Evolutionary conservation across 2,329 filamentous ascomycete species (phyloP), one percentile per base, ranked within the genome.

Genomic region (Cadophora gregata): DNA sequence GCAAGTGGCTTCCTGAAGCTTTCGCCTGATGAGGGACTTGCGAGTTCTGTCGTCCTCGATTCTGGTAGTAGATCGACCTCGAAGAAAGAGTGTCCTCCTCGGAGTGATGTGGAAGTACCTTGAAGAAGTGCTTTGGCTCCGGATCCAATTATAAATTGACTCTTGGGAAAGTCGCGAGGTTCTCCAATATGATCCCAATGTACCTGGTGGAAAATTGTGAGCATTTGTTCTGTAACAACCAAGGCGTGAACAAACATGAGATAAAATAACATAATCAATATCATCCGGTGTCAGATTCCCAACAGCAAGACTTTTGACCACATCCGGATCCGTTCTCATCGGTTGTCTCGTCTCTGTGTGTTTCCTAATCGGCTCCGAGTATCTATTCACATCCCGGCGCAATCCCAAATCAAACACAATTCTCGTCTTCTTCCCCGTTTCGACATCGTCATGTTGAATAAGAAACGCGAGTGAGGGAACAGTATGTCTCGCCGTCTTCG

Each of bases 171-270:
- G 70, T 86, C 84, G 2, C 78, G 75, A 0, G 85, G 83, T 3
- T 84, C 85, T 25, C 85, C 86, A 38, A 84, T 79, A 67, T 88
- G 86, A 70, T 88, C 85, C 79, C 83, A 87, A 70, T 88, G 85
- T 0, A 68, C 63, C 65, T 67, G 12, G 38, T 16, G n/a, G 14
- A 24, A 3, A 47, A 45, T 19, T 21, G 31, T 62, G n/a, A 62
- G 45, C 25, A 12, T 27, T 16, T 24, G 19, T 36, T 3, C n/a
- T 21, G 24, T 4, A 1, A 42, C 14, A 19, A 50, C 16, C 12
- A 33, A n/a, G 21, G 24, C 3, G 31, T 16, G 25, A 16, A 55
- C n/a, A 21, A 58, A 84, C 79, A 67, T 88, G 85, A 70, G 81
- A 84, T 1, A 85, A 73, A 12, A 87, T 50, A 5, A 72, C 69